Evolutionary conservation across 1,139 yeast genomes (phyloP), one percentile per base, ranked within the genome.

Genomic region (Candida labiduridarum): DNA sequence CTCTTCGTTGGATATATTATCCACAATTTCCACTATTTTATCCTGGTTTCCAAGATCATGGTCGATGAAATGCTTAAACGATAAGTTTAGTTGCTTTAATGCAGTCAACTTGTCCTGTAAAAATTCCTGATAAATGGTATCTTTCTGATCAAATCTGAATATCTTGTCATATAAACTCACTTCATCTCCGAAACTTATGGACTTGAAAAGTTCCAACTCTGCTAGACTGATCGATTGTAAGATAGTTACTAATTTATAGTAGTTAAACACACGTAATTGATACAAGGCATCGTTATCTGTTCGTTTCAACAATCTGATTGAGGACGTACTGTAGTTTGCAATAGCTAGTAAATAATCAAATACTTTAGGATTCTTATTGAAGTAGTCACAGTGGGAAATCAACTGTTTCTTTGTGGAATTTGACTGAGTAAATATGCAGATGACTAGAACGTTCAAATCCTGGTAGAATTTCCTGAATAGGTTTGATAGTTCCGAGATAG

Each of bases 271-370:
- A 16, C 80, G 61, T 42, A 75, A 63, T 56, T 76, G 80, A 44
- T 60, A 56, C 15, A 68, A 56, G 7, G 80, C 80, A 31, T 66
- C 65, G 7, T 63, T 59, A 53, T 76, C 80, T 15, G 69, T 56
- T 41, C 80, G 60, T 52, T 69, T 72, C 31, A 69, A 67, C 34
- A 75, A 59, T 56, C 73, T 73, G 31, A 73, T 68, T n/a, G 78
- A 67, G 1, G 73, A 65, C 2, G 72, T 56, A 40, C 73, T 68
- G 56, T 74, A 75, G 57, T 72, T 73, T 36, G 79, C 74, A n/a
- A 76, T 75, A 31, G 80, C 80, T 49, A 74, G 59, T 42, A 76
- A 57, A 56, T 76, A 76, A 56, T 76, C 80, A 54, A 68, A 76
- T 4, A 61, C 56, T 43, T 63, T 61, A 2, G 76, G 74, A 51